A percentile compares a stretch with the other conserved stretches of the same genome.
phyloP scores from a whole-genome alignment of 1,284 basidiomycete species.

The Trametes hirsuta region DNA sequence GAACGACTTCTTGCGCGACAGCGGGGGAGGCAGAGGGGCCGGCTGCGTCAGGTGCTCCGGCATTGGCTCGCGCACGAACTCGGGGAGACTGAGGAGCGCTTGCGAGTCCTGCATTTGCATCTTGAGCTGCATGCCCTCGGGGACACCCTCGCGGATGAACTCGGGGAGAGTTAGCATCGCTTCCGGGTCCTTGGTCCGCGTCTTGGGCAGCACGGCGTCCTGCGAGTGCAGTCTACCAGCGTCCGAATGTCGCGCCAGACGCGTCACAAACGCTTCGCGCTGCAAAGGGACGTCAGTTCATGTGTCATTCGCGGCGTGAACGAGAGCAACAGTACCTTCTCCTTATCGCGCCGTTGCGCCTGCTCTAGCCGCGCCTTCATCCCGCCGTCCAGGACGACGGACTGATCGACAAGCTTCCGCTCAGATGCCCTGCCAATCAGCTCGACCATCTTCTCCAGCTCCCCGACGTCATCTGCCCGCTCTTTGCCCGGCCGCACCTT shows the following conservation, averaged over 20 bases:
- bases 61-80: slow-evolving; percentile 53
- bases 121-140: slow-evolving; percentile 32
- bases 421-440: slow-evolving; percentile 74
- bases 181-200: slow-evolving; percentile 52
- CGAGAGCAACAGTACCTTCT: slow-evolving; percentile 53
- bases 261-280: slow-evolving; percentile 73
- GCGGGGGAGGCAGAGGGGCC: slow-evolving; percentile 32
- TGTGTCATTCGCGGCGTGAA: slow-evolving; percentile 7
- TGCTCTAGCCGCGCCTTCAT: slow-evolving; percentile 57
- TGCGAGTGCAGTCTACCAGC: slow-evolving; percentile 72
- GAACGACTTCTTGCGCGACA: slow-evolving; percentile 30
- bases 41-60: slow-evolving; percentile 30
- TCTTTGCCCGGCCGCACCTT: slow-evolving; percentile 46
- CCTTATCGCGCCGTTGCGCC: slow-evolving; percentile 55
- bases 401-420: slow-evolving; percentile 67
- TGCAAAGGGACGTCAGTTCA: slow-evolving; percentile 31
- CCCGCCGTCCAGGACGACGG: slow-evolving; percentile 62
- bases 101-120: slow-evolving; percentile 46
- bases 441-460: slow-evolving; percentile 73
- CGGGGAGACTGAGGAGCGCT: slow-evolving; percentile 59
- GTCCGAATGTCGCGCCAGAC: slow-evolving; percentile 66
- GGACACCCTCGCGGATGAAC: slow-evolving; percentile 63
- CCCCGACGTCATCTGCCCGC: slow-evolving; percentile 49
- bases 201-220: slow-evolving; percentile 54
- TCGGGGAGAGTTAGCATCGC: slow-evolving; percentile 63